phyloP scores from a whole-genome alignment of 1,139 yeast species.

The Chernovozyma sophiae-reginae region DNA sequence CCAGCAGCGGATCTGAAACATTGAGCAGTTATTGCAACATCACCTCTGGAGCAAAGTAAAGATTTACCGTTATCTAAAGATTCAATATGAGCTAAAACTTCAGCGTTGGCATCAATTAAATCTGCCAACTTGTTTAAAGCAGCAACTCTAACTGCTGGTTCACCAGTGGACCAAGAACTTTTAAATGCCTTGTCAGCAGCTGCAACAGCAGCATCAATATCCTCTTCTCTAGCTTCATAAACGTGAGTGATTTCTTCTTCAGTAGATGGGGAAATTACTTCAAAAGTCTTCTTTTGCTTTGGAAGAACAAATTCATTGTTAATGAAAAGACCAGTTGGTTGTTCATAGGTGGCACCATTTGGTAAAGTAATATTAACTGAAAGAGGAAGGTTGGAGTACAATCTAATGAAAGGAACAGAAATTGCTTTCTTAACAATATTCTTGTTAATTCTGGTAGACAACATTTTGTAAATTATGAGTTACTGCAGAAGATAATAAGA shows the following conservation, averaged over 20 bases:
- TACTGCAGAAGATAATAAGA: background rate
- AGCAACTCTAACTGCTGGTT: slow-evolving; percentile 49
- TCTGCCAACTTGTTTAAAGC: slow-evolving; percentile 60
- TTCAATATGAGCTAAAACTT: slow-evolving; percentile 63
- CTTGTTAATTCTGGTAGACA: slow-evolving; percentile 5
- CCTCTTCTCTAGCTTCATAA: slow-evolving; percentile 61
- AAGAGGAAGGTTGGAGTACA: slow-evolving; percentile 31
- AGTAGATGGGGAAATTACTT: slow-evolving; percentile 62
- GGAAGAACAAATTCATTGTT: slow-evolving; percentile 43
- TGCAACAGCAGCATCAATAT: slow-evolving; percentile 72
- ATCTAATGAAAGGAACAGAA: slow-evolving; percentile 7
- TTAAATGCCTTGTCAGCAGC: slow-evolving; percentile 76
- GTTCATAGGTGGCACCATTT: slow-evolving; percentile 51
- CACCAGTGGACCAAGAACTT: slow-evolving; percentile 25
- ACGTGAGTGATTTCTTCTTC: slow-evolving; percentile 65
- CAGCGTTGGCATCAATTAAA: slow-evolving; percentile 55
- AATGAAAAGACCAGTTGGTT: slow-evolving; percentile 66
- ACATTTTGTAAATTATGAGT: no score
- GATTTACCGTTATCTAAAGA: slow-evolving; percentile 82
- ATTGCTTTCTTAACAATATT: slow-evolving; percentile 1
- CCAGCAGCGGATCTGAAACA: slow-evolving; percentile 77
- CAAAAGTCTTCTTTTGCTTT: slow-evolving; percentile 51
- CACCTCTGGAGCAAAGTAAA: slow-evolving; percentile 48
- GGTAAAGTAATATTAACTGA: slow-evolving; percentile 53
- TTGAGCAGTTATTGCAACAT: slow-evolving; percentile 58